A percentile compares a stretch with the other conserved stretches of the same genome.
phyloP scores from a whole-genome alignment of 2,329 filamentous ascomycete species.

The Pseudogymnoascus sp. region DNA sequence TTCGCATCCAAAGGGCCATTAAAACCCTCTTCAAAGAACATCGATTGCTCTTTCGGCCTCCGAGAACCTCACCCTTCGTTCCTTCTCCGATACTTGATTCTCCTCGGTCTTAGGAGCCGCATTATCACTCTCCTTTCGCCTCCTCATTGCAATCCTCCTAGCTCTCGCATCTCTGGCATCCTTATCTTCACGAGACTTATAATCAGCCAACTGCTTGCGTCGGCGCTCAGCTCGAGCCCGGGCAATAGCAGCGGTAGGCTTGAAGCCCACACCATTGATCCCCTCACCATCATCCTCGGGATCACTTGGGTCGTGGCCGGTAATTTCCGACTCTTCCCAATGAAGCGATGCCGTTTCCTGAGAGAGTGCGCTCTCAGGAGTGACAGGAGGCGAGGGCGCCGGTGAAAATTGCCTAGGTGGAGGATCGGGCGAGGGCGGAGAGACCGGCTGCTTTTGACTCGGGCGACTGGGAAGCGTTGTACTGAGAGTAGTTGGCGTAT shows the following conservation, averaged over 20 bases:
- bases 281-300: conserved; percentile 60
- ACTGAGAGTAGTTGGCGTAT: not conserved
- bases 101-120: conserved; percentile 12
- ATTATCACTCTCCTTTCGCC: conserved; percentile 18
- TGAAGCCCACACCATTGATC: conserved; percentile 62
- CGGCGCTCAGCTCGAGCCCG: conserved; percentile 50
- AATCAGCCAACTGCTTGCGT: conserved; percentile 55
- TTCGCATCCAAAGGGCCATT: not conserved
- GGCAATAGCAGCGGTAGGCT: conserved; percentile 54
- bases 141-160: conserved; percentile 45
- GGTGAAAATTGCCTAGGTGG: conserved; percentile 9
- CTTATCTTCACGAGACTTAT: conserved; percentile 52
- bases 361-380: not conserved
- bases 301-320: conserved; percentile 57
- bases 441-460: not conserved
- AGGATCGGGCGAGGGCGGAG: conserved; percentile 19
- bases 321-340: conserved; percentile 63
- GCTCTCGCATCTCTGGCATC: conserved; percentile 55
- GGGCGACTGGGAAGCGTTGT: conserved; percentile 18
- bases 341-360: conserved; percentile 48
- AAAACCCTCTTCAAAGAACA: not conserved
- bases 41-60: conserved; percentile 16
- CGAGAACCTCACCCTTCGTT: conserved; percentile 26
- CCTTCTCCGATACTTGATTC: conserved; percentile 19
- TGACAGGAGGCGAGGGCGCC: not conserved